Base-by-base conservation (phyloP, 2,329 filamentous ascomycete species). In the Coleophoma cylindrospora region DNA sequence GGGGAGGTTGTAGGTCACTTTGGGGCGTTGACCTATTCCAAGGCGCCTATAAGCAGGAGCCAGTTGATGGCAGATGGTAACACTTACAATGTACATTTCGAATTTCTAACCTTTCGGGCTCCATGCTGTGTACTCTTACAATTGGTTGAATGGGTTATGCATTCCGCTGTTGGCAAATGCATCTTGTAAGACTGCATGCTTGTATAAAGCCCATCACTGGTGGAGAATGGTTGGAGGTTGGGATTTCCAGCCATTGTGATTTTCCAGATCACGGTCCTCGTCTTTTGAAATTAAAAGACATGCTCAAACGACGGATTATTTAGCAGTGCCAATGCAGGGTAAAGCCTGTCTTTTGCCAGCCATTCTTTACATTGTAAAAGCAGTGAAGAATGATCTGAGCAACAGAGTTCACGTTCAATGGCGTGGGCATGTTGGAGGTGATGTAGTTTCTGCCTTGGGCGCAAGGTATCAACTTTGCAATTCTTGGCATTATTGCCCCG, bases 61-160 rank as follows among this genome's bases (percentile, higher is more conserved):
- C 33, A 51, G 55, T 6, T 52, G 56, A 48, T 50, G 52, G 53
- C 55, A 53, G 47, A 51, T 13, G 22, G 15, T 13, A 45, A 14
- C 43, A 60, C 59, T 59, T 52, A 64, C 62, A 50, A 47, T 61
- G 54, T 48, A 57, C 60, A 33, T 22, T 50, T 40, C 49, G 52
- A 37, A 57, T 37, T 37, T 59, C 55, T 45, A 63, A 48, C 38
- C 50, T 49, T 52, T 53, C 61, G 47, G 59, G 48, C 57, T 62
- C 59, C 60, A 64, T 64, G 48, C 19, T 61, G 51, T 51, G 50
- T 27, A 27, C 27, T 10, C 27, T 27, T 27, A 54, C 51, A 52
- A 43, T 47, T 50, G 46, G 48, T 51, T 52, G 51, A 51, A 49
- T 49, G 52, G 54, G 37, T 56, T 56, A 59, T 61, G 59, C 57